Base-by-base conservation (phyloP, 2,329 filamentous ascomycete genomes). In the Microcera coccophila region DNA sequence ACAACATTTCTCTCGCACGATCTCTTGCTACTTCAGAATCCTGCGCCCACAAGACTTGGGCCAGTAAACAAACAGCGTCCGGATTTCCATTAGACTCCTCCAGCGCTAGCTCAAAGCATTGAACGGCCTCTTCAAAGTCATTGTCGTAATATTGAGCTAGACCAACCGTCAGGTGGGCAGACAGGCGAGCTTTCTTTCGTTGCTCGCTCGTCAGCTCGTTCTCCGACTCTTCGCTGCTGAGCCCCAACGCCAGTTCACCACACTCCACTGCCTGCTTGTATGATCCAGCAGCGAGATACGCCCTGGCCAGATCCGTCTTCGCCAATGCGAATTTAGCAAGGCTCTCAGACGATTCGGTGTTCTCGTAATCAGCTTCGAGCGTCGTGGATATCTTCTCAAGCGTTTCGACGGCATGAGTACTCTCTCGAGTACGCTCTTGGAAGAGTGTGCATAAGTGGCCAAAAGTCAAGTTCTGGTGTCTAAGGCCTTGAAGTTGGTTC, bases 21-120 rank as follows among this genome's bases (percentile, higher is more conserved):
- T 84, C 80, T 36, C 84, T 81, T 42, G 90, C 86, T 1, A 82
- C 75, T 5, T 84, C 79, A 0, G 82, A 81, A 8, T 87, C 90
- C 51, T 88, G 89, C 0, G 90, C 90, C 91, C 93, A 98, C 1
- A 97, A 75, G 0, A 97, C 87, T 65, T 97, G 89, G 0, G 90
- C 87, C 11, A 97, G 74, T 11, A 96, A 74, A 58, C 90, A 96
- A 0, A 90, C 83, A 1, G 91, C 85, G 59, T 96, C 90, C 0
- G 90, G 85, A 48, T 89, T 82, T 28, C 79, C 78, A 21, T 79
- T 70, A 1, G 86, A 89, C 61, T 95, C 90, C 42, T 83, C 75
- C 7, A 97, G 73, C 0, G 90, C 90, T 3, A 81, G 74, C 50
- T 88, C 81, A 64, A 98, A 95, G 67, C 85, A 90, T 10, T 77